phyloP scores from a whole-genome alignment of 768 basidiomycete species.

The Hemileccinum rubropunctum region DNA sequence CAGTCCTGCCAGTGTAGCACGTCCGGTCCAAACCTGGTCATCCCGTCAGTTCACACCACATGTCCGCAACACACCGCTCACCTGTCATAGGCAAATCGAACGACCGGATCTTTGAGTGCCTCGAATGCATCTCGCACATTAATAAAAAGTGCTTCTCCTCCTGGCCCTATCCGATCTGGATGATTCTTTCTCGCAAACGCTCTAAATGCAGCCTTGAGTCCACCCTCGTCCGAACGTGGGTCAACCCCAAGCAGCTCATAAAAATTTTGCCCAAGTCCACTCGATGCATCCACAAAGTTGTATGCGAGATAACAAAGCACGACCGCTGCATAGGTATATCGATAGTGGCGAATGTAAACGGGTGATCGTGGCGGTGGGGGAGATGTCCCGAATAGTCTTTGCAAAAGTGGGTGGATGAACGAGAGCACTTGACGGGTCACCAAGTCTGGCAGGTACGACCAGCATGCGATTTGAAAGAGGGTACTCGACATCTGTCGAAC shows the following conservation, averaged over 20 bases:
- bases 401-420: conserved; percentile 39
- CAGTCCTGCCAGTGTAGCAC: conserved; percentile 67
- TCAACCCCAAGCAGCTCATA: conserved; percentile 70
- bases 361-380: conserved; percentile 43
- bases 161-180: conserved; percentile 65
- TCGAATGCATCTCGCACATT: conserved; percentile 72
- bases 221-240: conserved; percentile 60
- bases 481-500: conserved; percentile 27
- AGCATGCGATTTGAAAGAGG: conserved; percentile 52
- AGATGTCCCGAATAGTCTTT: conserved; percentile 30
- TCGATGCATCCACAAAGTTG: conserved; percentile 56
- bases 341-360: conserved; percentile 55
- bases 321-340: conserved; percentile 58
- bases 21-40: conserved; percentile 69
- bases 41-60: neutral
- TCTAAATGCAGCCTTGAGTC: conserved; percentile 71
- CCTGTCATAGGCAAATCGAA: conserved; percentile 86
- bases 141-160: conserved; percentile 66
- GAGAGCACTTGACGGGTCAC: conserved; percentile 51
- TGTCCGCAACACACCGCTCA: conserved; percentile 30
- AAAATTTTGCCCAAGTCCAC: conserved; percentile 65
- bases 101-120: conserved; percentile 70
- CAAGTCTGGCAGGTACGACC: conserved; percentile 66
- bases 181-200: conserved; percentile 72
- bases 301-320: conserved; percentile 66